These are phyloP conservation scores for Abortiporus biennis DNA, from an alignment of 1,284 basidiomycete genomes.

Conservation along the genomic window DNA sequence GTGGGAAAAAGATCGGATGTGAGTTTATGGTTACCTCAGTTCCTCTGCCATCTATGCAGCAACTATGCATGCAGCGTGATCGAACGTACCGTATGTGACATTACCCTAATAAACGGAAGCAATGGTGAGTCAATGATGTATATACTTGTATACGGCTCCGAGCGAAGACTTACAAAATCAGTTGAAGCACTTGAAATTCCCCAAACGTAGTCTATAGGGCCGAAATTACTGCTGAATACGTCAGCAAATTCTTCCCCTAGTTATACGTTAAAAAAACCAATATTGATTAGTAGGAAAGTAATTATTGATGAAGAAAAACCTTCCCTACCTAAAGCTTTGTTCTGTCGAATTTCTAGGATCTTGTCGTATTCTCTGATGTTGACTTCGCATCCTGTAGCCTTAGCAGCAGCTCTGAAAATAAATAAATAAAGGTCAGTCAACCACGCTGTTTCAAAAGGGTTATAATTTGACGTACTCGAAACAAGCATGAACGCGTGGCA, in stretches of 20 bases:
- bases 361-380: slow-evolving; percentile 30
- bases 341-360: slow-evolving; percentile 55
- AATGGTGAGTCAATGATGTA: neutral
- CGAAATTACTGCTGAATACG: slow-evolving; percentile 19
- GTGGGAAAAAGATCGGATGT: slow-evolving; percentile 8
- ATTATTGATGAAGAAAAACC: neutral
- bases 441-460: neutral
- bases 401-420: slow-evolving; percentile 54
- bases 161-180: slow-evolving; percentile 21
- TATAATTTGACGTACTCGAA: slow-evolving; percentile 17
- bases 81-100: slow-evolving; percentile 50
- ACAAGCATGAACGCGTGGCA: slow-evolving; percentile 22
- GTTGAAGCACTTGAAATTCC: slow-evolving; percentile 22
- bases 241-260: slow-evolving; percentile 24
- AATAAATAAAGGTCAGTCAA: neutral
- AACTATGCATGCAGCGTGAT: no score
- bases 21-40: slow-evolving; percentile 5
- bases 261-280: neutral
- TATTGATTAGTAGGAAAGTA: neutral
- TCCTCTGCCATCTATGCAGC: no score
- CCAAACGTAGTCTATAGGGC: slow-evolving; percentile 17
- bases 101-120: slow-evolving; percentile 43
- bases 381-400: slow-evolving; percentile 63
- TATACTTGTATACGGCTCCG: neutral
- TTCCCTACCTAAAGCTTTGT: slow-evolving; percentile 46